Percentiles rank a stretch among this genome's conserved stretches.
Evolutionary conservation across 2,329 filamentous ascomycete genomes (phyloP).

Genomic region (Emericellopsis atlantica): DNA sequence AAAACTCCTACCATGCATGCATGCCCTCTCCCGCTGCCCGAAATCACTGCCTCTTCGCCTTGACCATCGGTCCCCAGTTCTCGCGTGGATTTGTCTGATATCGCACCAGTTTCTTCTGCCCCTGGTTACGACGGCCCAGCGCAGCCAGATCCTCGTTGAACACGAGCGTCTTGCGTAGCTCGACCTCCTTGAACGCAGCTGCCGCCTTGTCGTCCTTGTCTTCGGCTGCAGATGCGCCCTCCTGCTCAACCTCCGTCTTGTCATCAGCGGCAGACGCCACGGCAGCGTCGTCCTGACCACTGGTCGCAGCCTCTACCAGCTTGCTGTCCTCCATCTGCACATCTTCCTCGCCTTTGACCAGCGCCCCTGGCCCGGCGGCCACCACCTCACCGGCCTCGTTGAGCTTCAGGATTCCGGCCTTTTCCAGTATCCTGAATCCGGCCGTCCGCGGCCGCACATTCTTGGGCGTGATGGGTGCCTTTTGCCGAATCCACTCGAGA

Average conservation of each 20-base stretch:
- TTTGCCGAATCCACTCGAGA: slow-evolving; percentile 80
- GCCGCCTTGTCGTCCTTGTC: slow-evolving; percentile 13
- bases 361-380: slow-evolving; percentile 7
- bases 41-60: slow-evolving; percentile 1
- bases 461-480: slow-evolving; percentile 61
- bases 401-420: slow-evolving; percentile 21
- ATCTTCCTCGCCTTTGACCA: slow-evolving; percentile 1
- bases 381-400: not conserved
- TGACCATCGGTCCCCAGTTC: slow-evolving; percentile 81
- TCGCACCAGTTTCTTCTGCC: slow-evolving; percentile 55
- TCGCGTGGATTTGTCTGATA: slow-evolving; percentile 85
- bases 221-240: not conserved
- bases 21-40: too few relatives aligned
- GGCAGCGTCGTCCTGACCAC: too few relatives aligned
- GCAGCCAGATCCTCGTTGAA: slow-evolving; percentile 72
- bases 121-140: slow-evolving; percentile 57
- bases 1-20: too few relatives aligned
- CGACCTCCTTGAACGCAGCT: slow-evolving; percentile 4
- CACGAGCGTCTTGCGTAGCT: slow-evolving; percentile 43
- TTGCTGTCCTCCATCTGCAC: not conserved
- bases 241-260: not conserved
- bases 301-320: too few relatives aligned
- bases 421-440: slow-evolving; percentile 54
- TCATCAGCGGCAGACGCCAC: not conserved
- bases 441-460: slow-evolving; percentile 58